Evolutionary conservation across 2,329 filamentous ascomycete species (phyloP).

Genomic region (Sclerotiophoma versabilis): DNA sequence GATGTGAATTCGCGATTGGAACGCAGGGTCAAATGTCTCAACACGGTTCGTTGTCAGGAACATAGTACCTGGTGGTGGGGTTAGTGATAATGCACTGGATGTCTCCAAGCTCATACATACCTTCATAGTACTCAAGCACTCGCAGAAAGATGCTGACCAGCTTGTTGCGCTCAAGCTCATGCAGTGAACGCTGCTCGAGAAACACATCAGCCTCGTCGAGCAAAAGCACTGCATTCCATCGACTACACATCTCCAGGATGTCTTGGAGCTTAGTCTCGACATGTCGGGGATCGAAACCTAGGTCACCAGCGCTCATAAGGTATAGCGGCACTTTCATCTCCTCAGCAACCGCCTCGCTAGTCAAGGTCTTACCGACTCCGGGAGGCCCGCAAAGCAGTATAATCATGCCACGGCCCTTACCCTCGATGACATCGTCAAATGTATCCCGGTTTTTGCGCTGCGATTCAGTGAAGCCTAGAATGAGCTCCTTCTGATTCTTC

Average conservation of each 20-base stretch:
- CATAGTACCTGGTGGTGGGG: slow-evolving; percentile 17
- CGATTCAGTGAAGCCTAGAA: slow-evolving; percentile 83
- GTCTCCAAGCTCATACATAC: slow-evolving; percentile 21
- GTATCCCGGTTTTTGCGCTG: slow-evolving; percentile 76
- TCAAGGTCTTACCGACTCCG: slow-evolving; percentile 86
- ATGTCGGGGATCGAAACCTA: slow-evolving; percentile 53
- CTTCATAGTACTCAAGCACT: slow-evolving; percentile 45
- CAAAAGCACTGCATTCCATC: slow-evolving; percentile 61
- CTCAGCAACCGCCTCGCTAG: slow-evolving; percentile 84
- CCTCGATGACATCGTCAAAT: slow-evolving; percentile 72
- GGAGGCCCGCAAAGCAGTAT: slow-evolving; percentile 82
- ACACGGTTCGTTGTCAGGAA: slow-evolving; percentile 48
- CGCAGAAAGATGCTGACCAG: slow-evolving; percentile 50
- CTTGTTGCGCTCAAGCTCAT: slow-evolving; percentile 46
- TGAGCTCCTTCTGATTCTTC: slow-evolving; percentile 66
- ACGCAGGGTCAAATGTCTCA: slow-evolving; percentile 41
- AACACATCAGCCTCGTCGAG: slow-evolving; percentile 69
- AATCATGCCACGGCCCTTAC: slow-evolving; percentile 86
- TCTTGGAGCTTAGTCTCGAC: slow-evolving; percentile 57
- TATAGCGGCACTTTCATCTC: slow-evolving; percentile 82
- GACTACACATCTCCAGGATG: slow-evolving; percentile 58
- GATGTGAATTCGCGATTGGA: slow-evolving; percentile 44
- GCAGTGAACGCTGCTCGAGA: slow-evolving; percentile 58
- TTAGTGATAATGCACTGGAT: background rate
- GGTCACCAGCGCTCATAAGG: slow-evolving; percentile 76